A percentile compares a stretch with the other conserved stretches of the same genome.
These are phyloP conservation scores for Metschnikowia gruessii DNA, from an alignment of 805 yeast genomes.

Conservation along the genomic window DNA sequence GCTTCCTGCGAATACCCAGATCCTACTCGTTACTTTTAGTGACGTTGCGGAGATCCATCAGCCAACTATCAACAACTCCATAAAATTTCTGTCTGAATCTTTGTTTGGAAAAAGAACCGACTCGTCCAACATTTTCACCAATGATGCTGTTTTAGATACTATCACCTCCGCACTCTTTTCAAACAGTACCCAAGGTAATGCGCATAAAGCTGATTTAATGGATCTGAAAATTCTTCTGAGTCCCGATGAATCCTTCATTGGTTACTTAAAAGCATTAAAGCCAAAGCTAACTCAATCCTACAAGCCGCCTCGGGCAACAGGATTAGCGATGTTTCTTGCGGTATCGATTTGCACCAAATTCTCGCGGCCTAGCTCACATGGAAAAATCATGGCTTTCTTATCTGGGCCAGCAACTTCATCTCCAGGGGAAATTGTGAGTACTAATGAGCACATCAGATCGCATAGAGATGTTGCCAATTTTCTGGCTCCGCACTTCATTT, in stretches of 20 bases:
- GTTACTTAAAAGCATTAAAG: conserved; percentile 15
- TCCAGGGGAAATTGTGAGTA: conserved; percentile 36
- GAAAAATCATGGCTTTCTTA: conserved; percentile 29
- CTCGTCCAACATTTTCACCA: background rate
- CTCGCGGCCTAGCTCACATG: conserved; percentile 24
- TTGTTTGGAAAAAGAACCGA: background rate
- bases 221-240: conserved; percentile 6
- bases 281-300: conserved; percentile 27
- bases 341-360: conserved; percentile 22
- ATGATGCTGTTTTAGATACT: background rate
- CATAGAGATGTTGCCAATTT: conserved; percentile 36
- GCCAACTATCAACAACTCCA: background rate
- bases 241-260: conserved; percentile 10
- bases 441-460: conserved; percentile 26
- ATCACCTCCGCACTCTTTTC: background rate
- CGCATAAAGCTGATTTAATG: background rate
- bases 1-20: conserved; percentile 17
- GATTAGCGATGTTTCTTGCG: conserved; percentile 31
- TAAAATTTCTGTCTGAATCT: background rate
- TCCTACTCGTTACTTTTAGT: conserved; percentile 31
- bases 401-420: conserved; percentile 39
- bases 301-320: conserved; percentile 36
- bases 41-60: conserved; percentile 27
- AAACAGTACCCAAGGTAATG: background rate
- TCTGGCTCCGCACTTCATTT: conserved; percentile 25